Conservation (phyloP, 108 stramenopile species). For the Licmophora abbreviata region DNA sequence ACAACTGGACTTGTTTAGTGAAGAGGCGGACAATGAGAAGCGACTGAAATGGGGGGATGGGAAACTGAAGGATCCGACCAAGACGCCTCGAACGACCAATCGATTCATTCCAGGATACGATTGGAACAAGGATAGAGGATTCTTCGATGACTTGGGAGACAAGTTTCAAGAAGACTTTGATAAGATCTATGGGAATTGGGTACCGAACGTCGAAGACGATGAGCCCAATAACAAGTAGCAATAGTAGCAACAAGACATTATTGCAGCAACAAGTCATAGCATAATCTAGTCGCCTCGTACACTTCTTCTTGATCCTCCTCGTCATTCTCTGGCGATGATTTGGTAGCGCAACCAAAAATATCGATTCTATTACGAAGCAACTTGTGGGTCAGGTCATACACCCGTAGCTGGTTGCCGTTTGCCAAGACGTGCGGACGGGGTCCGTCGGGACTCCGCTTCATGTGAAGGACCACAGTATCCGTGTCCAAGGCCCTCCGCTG, state of each 20-base stretch:
- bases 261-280: too few species aligned
- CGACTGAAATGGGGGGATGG: slow-evolving; percentile 38
- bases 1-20: slow-evolving; percentile 53
- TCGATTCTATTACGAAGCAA: too few species aligned
- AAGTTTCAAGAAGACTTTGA: slow-evolving; percentile 49
- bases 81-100: slow-evolving; percentile 43
- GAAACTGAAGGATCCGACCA: slow-evolving; percentile 9
- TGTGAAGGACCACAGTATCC: too few species aligned
- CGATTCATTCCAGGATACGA: slow-evolving; percentile 65
- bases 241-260: too few species aligned
- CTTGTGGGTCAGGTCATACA: too few species aligned
- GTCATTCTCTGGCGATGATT: too few species aligned
- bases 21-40: slow-evolving; percentile 25
- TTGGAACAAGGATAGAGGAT: slow-evolving; percentile 43
- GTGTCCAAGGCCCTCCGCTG: slow-evolving; percentile 95
- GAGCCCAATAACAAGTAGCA: slow-evolving; percentile 4
- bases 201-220: slow-evolving; percentile 54
- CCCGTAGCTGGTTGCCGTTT: too few species aligned
- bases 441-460: too few species aligned
- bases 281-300: too few species aligned
- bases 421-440: too few species aligned
- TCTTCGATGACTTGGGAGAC: slow-evolving; percentile 51
- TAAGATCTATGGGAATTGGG: slow-evolving; percentile 53
- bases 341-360: too few species aligned
- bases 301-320: too few species aligned